A percentile compares a stretch with the other conserved stretches of the same genome.
Conservation (phyloP, 73 alveolate genomes). For the Tetrahymena borealis region DNA sequence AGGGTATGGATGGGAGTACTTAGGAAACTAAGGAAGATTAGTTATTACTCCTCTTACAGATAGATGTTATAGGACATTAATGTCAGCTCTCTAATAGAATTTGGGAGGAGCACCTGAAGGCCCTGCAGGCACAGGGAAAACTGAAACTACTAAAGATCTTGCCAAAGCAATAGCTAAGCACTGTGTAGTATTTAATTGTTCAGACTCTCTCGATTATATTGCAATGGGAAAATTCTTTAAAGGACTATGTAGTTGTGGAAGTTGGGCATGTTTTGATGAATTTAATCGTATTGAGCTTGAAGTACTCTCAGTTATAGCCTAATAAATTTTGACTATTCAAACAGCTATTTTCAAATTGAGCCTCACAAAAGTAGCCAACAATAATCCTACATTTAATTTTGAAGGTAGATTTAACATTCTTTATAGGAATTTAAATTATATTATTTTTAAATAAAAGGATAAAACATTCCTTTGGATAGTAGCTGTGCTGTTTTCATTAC, state of each 20-base stretch:
- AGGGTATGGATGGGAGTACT: slow-evolving; percentile 92
- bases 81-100: slow-evolving; percentile 78
- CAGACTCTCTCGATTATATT: slow-evolving; percentile 69
- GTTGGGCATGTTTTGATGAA: slow-evolving; percentile 99
- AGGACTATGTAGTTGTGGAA: slow-evolving; percentile 88
- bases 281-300: slow-evolving; percentile 96
- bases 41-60: slow-evolving; percentile 93
- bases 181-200: slow-evolving; percentile 85
- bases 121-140: slow-evolving; percentile 92
- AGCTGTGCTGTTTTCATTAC: slow-evolving; percentile 82
- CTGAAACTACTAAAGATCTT: slow-evolving; percentile 81
- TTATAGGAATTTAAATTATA: slow-evolving; percentile 83
- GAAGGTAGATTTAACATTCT: slow-evolving; percentile 73
- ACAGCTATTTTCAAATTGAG: slow-evolving; percentile 77
- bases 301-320: slow-evolving; percentile 96
- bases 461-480: slow-evolving; percentile 42
- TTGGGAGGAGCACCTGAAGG: slow-evolving; percentile 97
- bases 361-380: slow-evolving; percentile 35
- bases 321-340: slow-evolving; percentile 78
- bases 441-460: not conserved
- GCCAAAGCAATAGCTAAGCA: slow-evolving; percentile 80
- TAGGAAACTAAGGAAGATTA: slow-evolving; percentile 84
- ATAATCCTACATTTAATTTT: slow-evolving; percentile 54
- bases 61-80: slow-evolving; percentile 80
- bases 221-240: slow-evolving; percentile 89